Conservation (phyloP, 441 rosid species). For the Macaranga tanarius region DNA sequence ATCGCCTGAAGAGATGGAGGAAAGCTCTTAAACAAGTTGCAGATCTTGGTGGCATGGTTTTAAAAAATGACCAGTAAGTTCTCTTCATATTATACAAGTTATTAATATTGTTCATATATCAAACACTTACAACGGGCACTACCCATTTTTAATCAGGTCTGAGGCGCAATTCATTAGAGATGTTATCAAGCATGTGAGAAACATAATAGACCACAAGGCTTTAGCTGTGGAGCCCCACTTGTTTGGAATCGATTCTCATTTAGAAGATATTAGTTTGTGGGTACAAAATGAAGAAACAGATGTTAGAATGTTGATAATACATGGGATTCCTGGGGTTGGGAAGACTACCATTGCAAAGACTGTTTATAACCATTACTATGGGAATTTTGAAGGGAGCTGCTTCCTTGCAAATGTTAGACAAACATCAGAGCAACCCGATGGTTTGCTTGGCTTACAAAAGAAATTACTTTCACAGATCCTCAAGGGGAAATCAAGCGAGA, state of each 20-base stretch:
- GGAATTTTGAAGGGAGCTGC: neutral
- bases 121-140: too few species aligned
- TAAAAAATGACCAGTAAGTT: neutral
- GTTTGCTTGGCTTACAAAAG: neutral
- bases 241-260: neutral
- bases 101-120: too few species aligned
- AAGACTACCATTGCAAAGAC: constrained; percentile 6
- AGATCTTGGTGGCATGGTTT: constrained; percentile 30
- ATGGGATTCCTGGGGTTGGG: neutral
- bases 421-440: neutral
- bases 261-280: neutral
- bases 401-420: neutral
- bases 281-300: neutral
- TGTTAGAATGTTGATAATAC: neutral
- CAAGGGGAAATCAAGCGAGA: neutral
- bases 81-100: too few species aligned
- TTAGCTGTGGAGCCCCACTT: neutral
- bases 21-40: constrained; percentile 31
- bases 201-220: neutral
- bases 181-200: neutral
- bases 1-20: constrained; percentile 28
- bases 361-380: neutral
- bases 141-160: neutral
- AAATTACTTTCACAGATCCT: neutral
- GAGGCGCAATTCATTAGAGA: neutral